Percentiles rank a stretch among this genome's conserved stretches.
Conservation (phyloP, 2,329 filamentous ascomycete species). For the Rhynchosporium agropyri region DNA sequence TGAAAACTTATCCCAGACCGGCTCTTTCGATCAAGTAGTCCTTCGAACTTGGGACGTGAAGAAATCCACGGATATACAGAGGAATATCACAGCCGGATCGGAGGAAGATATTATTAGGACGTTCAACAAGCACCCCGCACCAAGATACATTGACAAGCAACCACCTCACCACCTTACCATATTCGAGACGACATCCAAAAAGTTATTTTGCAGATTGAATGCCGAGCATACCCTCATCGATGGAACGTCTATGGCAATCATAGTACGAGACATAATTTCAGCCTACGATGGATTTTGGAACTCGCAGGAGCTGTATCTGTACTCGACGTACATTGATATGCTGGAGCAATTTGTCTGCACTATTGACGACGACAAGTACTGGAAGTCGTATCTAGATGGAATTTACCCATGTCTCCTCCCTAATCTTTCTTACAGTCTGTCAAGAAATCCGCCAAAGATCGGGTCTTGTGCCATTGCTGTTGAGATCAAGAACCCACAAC, state of each 20-base stretch:
- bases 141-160: background rate
- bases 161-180: constrained; percentile 51
- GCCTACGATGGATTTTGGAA: constrained; percentile 41
- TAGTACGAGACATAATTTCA: constrained; percentile 48
- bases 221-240: constrained; percentile 47
- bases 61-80: background rate
- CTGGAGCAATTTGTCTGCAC: constrained; percentile 35
- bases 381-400: constrained; percentile 37
- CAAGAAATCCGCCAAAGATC: constrained; percentile 9
- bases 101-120: background rate
- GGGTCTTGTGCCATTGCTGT: constrained; percentile 23
- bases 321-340: constrained; percentile 42
- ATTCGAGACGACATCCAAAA: constrained; percentile 45
- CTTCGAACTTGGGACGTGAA: background rate
- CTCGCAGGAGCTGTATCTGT: constrained; percentile 16
- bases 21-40: constrained; percentile 38
- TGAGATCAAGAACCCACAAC: constrained; percentile 31
- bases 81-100: background rate
- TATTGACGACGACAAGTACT: constrained; percentile 33
- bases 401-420: constrained; percentile 45
- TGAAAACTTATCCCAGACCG: constrained; percentile 28
- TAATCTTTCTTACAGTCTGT: constrained; percentile 29
- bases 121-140: background rate
- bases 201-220: constrained; percentile 49
- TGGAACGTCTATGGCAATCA: constrained; percentile 50